Evolutionary conservation across 2,329 filamentous ascomycete species (phyloP), one percentile per base, ranked within the genome.

Genomic region (Hypocreales sp.): DNA sequence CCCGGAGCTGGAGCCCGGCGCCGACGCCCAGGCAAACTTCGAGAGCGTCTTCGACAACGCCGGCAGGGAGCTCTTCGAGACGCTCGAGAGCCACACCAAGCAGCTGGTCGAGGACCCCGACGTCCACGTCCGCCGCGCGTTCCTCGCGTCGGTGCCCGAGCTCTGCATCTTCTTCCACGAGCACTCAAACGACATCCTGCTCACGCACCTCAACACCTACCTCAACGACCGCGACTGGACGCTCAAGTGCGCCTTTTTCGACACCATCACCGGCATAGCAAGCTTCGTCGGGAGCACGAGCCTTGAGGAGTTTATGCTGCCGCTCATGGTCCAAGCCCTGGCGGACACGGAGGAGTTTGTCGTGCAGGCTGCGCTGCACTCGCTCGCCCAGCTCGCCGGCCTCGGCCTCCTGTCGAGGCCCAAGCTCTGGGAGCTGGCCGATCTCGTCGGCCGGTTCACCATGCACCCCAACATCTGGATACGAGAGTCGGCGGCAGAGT

Each of bases 391-490:
- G 33, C 81, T 98, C 59, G 84, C 87, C 7, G 76, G 79, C 29
- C 62, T 98, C 13, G 92, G 90, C 1, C 60, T 98, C 1, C 71
- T 98, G 25, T 87, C 92, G 27, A 71, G 83, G 41, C 66, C 75
- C 5, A 87, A 81, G 33, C 77, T 75, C 2, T 93, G 84, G 77
- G 84, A 94, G 45, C 60, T 98, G 21, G 72, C 92, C 14, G 78
- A 92, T 34, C 73, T 87, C 21, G 71, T 87, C 10, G 76, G 70
- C 6, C 72, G 84, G 4, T 93, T 95, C 42, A 76, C 86, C 9
- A 76, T 93, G 61, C 90, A 98, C 46, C 90, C 90, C 0, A 95
- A 93, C 40, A 60, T 82, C 7, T 98, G 90, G 87, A 86, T 98
- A 28, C 72, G 87, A 20, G 87, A 95, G 53, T 81, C 87, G 8